Evolutionary conservation across 208 protist genomes (phyloP).

Genomic region (Trypanosoma conorhini): DNA sequence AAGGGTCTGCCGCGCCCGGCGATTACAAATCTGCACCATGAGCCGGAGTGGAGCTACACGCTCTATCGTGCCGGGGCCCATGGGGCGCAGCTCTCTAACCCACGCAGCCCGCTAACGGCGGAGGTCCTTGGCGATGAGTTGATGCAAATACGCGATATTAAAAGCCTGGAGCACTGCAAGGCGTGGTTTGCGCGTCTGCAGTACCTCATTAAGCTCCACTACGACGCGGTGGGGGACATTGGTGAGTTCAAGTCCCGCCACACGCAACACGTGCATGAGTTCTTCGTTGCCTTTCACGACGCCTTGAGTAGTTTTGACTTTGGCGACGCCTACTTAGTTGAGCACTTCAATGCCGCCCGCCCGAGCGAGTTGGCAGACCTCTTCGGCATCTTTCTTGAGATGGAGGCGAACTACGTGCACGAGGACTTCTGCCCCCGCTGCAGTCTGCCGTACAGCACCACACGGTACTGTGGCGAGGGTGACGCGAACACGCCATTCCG

Average conservation of each 20-base stretch:
- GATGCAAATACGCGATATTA: slow-evolving; percentile 74
- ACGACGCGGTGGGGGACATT: slow-evolving; percentile 87
- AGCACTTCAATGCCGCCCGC: slow-evolving; percentile 58
- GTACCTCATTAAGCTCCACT: slow-evolving; percentile 83
- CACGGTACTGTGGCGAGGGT: slow-evolving; percentile 86
- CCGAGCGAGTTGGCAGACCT: slow-evolving; percentile 74
- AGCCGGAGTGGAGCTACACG: slow-evolving; percentile 75
- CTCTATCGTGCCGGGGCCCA: slow-evolving; percentile 70
- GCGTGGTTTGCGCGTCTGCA: slow-evolving; percentile 83
- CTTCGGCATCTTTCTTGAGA: slow-evolving; percentile 91
- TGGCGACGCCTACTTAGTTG: slow-evolving; percentile 70
- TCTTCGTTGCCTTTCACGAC: slow-evolving; percentile 90
- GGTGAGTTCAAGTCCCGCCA: slow-evolving; percentile 75
- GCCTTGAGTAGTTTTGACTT: slow-evolving; percentile 86
- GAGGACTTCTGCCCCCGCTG: slow-evolving; percentile 85
- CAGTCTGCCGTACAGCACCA: slow-evolving; percentile 79
- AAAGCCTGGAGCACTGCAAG: slow-evolving; percentile 80
- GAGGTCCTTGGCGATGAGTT: slow-evolving; percentile 80
- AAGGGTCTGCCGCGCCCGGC: slow-evolving; percentile 70
- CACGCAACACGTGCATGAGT: slow-evolving; percentile 85
- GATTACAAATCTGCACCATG: slow-evolving; percentile 83
- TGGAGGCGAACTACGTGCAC: slow-evolving; percentile 89
- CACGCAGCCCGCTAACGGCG: slow-evolving; percentile 55
- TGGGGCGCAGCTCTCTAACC: slow-evolving; percentile 60
- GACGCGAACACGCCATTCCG: slow-evolving; percentile 79